A percentile compares a stretch with the other conserved stretches of the same genome.
Conservation (phyloP, 805 yeast species). For the Schizosaccharomyces cryophilus region DNA sequence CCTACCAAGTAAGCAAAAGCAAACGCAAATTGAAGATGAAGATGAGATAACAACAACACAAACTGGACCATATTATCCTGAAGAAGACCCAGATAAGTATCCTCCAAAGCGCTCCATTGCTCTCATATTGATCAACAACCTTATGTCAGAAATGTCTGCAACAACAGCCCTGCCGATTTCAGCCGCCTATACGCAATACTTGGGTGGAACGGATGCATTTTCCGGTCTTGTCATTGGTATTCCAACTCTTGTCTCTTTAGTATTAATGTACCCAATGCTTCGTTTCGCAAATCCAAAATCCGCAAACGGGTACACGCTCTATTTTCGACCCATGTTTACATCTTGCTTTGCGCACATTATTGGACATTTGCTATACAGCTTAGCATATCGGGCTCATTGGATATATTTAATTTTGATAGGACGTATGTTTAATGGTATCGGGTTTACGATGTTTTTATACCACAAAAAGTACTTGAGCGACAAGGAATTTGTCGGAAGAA, state of each 20-base stretch:
- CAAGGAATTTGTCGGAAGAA: background rate
- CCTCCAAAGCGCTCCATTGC: background rate
- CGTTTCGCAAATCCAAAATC: background rate
- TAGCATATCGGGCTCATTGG: background rate
- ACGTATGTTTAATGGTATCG: conserved; percentile 1
- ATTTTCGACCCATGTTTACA: background rate
- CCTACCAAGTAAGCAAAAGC: no score
- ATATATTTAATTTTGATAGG: conserved; percentile 1
- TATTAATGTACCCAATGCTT: background rate
- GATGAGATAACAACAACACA: no score
- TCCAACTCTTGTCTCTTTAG: background rate
- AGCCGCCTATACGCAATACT: background rate
- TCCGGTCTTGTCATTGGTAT: background rate
- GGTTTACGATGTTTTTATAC: background rate
- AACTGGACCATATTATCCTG: no score
- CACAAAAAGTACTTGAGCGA: background rate
- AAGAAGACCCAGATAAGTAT: background rate
- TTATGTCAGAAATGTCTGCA: background rate
- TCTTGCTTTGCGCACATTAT: background rate
- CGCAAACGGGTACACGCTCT: background rate
- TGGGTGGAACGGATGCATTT: background rate
- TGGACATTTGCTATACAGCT: background rate
- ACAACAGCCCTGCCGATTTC: background rate
- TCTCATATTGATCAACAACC: background rate
- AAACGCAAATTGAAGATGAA: no score